Evolutionary conservation across 768 basidiomycete genomes (phyloP).

Genomic region (Punctularia strigosozonata): DNA sequence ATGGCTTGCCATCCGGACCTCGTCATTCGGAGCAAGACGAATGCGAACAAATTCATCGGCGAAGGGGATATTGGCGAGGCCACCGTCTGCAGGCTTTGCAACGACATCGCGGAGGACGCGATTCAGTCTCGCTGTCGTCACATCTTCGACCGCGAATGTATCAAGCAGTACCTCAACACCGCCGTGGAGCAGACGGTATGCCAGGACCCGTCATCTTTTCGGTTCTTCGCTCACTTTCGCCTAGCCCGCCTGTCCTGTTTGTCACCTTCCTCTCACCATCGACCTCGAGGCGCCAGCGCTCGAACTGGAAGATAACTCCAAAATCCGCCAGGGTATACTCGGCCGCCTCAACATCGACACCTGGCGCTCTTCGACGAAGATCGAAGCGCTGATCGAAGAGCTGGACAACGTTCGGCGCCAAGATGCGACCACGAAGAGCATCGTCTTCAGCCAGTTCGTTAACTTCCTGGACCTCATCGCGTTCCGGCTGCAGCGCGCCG

Average conservation of each 20-base stretch:
- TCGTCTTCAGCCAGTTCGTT: constrained; percentile 95
- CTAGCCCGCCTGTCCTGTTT: constrained; percentile 90
- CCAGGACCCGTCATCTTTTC: constrained; percentile 5
- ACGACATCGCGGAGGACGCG: constrained; percentile 94
- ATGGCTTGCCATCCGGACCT: constrained; percentile 95
- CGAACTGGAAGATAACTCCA: constrained; percentile 57
- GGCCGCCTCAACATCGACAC: constrained; percentile 79
- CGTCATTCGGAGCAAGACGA: constrained; percentile 79
- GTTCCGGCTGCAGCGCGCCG: constrained; percentile 81
- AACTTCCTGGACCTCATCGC: constrained; percentile 91
- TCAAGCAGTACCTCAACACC: constrained; percentile 81
- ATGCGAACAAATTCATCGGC: constrained; percentile 45
- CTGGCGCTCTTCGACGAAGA: constrained; percentile 95
- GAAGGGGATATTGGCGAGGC: constrained; percentile 61
- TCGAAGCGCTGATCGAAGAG: constrained; percentile 94
- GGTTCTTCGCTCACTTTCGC: not conserved
- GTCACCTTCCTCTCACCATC: constrained; percentile 85
- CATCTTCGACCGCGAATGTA: constrained; percentile 93
- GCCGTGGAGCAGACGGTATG: constrained; percentile 53
- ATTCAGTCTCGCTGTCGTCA: constrained; percentile 90
- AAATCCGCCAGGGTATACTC: constrained; percentile 78
- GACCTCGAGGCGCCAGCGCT: constrained; percentile 92
- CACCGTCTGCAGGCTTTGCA: constrained; percentile 89
- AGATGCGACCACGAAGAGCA: constrained; percentile 88
- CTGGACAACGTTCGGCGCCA: constrained; percentile 70